Evolutionary conservation across 2,329 filamentous ascomycete genomes (phyloP), one percentile per base, ranked within the genome.

Genomic region (Ophiocordyceps camponoti-leonardi): DNA sequence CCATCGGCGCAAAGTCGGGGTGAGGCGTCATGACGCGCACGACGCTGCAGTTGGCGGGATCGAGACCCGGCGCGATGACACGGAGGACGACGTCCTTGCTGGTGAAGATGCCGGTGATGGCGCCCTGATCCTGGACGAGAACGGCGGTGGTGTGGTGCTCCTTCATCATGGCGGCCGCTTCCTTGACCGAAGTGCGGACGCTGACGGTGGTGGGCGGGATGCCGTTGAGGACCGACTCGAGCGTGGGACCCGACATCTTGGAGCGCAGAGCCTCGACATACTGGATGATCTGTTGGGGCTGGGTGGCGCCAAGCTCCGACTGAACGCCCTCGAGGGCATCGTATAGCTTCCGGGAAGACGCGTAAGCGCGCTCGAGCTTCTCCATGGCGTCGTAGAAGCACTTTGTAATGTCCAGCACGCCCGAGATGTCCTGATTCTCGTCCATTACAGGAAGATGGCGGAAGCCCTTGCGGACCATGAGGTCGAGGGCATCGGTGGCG

Each of bases 321-420:
- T 98, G 92, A 3, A 98, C 92, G 63, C 92, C 92, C 66, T 98
- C 92, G 48, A 98, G 69, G 31, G 92, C 92, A 69, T 96, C 92
- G 63, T 98, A 96, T 20, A 98, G 75, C 66, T 95, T 94, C 54
- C 92, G 80, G n/a, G 92, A 98, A 16, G 92, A 96, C 52, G 86
- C 87, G 63, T 98, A 98, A 44, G 92, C 92, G 44, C 92, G 83
- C 71, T 98, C 92, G 49, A 98, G 70, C 71, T 98, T 98, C 71
- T 98, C 92, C 92, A 98, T 98, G 41, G 92, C 92, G 66, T 98
- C 92, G 66, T 98, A 98, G 66, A 98, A 98, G 67, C 92, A 98
- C 67, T 96, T 98, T 47, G 92, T 98, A 56, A 98, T 98, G 64
- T 98, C 92, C 46, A 98, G 71, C 53, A 98, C 88, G 69, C 92